Base-by-base conservation (phyloP, 2,329 filamentous ascomycete species). In the Aspergillus aculeatus region DNA sequence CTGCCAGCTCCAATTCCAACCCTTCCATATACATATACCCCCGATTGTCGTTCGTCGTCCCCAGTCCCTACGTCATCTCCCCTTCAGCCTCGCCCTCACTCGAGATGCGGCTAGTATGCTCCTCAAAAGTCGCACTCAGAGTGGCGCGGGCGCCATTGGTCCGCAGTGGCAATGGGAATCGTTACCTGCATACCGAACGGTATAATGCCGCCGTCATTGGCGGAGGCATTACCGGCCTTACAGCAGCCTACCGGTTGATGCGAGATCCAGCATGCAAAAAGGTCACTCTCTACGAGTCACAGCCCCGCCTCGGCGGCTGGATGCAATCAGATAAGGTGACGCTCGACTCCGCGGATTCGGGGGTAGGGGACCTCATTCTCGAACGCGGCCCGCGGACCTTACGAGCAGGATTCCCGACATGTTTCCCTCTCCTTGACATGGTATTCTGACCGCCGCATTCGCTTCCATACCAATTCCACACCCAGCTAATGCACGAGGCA, bases 351-450 rank as follows among this genome's bases (percentile, higher is more conserved):
- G 16, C 14, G 14, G 14, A 35, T 35, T 38, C 50, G 4, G 81
- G 83, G 41, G 89, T 86, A 16, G 81, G 82, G 23, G 76, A 82
- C 52, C 84, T 96, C 35, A 76, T 90, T 29, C 92, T 98, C 69
- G 94, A 99, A 78, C 84, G 86, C 66, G 95, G 94, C 0, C 91
- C 95, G 23, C 85, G 94, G 68, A 91, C 91, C 56, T 77, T 96
- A 66, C 83, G 89, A 59, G 85, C 76, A 64, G 81, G 73, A 64
- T 72, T 66, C 61, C 75, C 82, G 61, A 85, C 88, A 68, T 88
- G 89, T 57, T 73, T 89, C 38, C 80, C 90, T 38, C 84, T 92
- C 11, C 84, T 88, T 58, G 86, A 89, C 65, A 75, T 96, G 80
- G 90, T 94, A 78, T 68, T 83, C 62, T 24, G 16, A 21, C 10